Base-by-base conservation (phyloP, 805 yeast species). In the Starmerella vaccinii region DNA sequence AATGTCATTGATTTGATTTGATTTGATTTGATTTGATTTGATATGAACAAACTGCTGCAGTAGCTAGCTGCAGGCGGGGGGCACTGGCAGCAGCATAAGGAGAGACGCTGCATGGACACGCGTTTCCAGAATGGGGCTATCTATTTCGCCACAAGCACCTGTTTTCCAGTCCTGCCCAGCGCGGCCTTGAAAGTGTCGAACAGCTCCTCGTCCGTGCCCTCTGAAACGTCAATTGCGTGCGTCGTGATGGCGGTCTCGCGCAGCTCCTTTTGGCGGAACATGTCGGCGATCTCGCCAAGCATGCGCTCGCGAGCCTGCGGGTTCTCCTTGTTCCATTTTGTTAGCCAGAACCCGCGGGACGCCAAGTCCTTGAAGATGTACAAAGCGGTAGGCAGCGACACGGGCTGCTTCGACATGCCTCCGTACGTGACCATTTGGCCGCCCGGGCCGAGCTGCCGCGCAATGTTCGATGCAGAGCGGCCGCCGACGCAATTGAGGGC, bases 401-500 rank as follows among this genome's bases (percentile, higher is more conserved):
- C 94, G 1, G 98, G 98, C 68, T 86, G 89, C 73, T 82, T 80
- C 3, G 97, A 86, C 98, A 92, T 92, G 34, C 95, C 97, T 30
- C 99, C 99, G 63, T 92, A 92, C 1, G 97, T 87, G 59, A 88
- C 77, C 72, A 92, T 70, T 44, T 80, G 75, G 1, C 92, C 95
- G 59, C 84, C 78, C 15, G 71, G 68, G 34, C 78, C 80, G 50
- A 92, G 73, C 65, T 88, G 90, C 58, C 96, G 75, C 9, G 95
- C 90, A 59, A 92, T 73, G 38, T 82, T 82, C 0, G 95, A 74
- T 19, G 87, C 77, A 33, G 87, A 82, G 53, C 82, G 76, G 30
- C 99, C 99, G 49, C 98, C 97, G 32, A 94, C 90, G 61, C 95
- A 85, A 68, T 92, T 92, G 57, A 92, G 71, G 1, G 87, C 99